Base-by-base conservation (phyloP, 305 asterid genomes). In the Solanum hybrid region DNA sequence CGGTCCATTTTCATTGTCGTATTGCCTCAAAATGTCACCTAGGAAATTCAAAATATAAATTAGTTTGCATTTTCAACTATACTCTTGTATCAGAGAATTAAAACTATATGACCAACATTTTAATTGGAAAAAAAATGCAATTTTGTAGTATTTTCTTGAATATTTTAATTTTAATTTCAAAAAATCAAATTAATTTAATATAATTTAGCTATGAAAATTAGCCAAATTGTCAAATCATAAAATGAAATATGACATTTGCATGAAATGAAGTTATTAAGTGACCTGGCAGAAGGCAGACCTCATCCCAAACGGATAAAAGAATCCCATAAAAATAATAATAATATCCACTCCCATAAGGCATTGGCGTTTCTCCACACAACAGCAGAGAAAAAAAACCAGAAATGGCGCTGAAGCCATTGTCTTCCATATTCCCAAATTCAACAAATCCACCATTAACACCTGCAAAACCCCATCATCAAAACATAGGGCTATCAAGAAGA, bases 241-340 rank as follows among this genome's bases (percentile, higher is more conserved):
- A 64, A 64, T 8, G 12, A 64, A 64, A 64, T 1, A 60, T 51
- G 66, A 46, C 64, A 46, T 2, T 46, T 46, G 64, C 22, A 46
- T 46, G 20, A 46, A 46, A 0, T 46, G 60, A 46, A 46, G 64
- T 2, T 56, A 71, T 71, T 26, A 27, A 7, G 32, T 27, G 34
- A 29, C 10, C 13, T 20, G 29, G 75, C 75, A 7, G 7, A 77
- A 51, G 26, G 7, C 87, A 87, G 79, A 85, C 91, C 92, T 92
- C 91, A 95, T 92, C 94, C 91, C 35, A 87, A 89, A 92, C 84
- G 93, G 96, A 93, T 94, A 91, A 90, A 87, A 42, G 87, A 88
- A 88, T 90, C 51, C 77, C 87, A 69, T 51, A 51, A 0, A 5
- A 46, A 46, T 2, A 42, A 40, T 40, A 40, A 56, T 17, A 22